Evolutionary conservation across 495 filamentous ascomycete species (phyloP), one percentile per base, ranked within the genome.

Genomic region (Bacidia rubella): DNA sequence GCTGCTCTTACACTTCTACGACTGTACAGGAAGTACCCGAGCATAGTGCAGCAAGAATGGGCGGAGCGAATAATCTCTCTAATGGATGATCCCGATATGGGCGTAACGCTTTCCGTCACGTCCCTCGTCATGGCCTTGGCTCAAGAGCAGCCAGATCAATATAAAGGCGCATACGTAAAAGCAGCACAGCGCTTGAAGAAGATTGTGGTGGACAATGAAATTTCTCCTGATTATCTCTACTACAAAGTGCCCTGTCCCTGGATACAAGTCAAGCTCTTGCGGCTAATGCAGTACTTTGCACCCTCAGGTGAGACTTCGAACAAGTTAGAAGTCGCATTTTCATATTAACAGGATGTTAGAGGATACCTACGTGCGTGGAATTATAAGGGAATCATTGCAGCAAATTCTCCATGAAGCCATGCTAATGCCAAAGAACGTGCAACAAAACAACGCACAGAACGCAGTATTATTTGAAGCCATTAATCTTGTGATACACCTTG

Each of bases 371-470:
- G 82, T 95, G 22, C 85, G 90, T 47, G 82, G 86, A 39, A 82
- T 97, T 62, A 94, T 99, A 47, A 84, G 93, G 26, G 86, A 95
- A 58, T 92, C 90, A 4, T 67, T 97, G 21, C 82, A 90, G 63
- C 86, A 83, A 60, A 93, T 95, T 15, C 77, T 99, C 62, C 84
- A 96, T 61, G 68, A 83, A 29, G 92, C 92, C 1, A 79, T 94
- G 73, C 88, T 95, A 57, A 86, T 87, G 61, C 90, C 87, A 11
- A 99, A 97, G 70, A 97, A 99, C 58, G 93, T 97, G 15, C 93
- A 99, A 68, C 92, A 99, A 64, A 99, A 99, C 64, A 99, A 99
- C 68, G 93, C 93, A 0, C 93, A 97, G 61, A 97, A 99, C 60
- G 93, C 93, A 0, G 87, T 99, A 23, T 76, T 99, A 0, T 99